A percentile compares a stretch with the other conserved stretches of the same genome.
Conservation (phyloP, 2,329 filamentous ascomycete species). For the Trichophyton verrucosum region DNA sequence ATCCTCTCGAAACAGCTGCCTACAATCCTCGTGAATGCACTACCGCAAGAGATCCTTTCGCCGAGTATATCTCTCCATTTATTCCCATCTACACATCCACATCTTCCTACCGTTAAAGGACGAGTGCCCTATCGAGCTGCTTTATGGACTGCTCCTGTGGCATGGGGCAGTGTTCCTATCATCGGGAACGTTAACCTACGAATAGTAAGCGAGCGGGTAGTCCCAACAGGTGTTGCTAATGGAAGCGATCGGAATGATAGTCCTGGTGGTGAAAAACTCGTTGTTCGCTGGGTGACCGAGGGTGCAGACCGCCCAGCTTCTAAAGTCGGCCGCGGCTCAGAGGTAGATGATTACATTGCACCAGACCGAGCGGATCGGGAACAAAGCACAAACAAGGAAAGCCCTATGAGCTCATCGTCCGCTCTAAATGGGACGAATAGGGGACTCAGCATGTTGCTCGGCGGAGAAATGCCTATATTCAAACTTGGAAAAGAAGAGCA, state of each 20-base stretch:
- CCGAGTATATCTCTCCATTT: conserved; percentile 51
- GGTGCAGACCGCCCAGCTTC: conserved; percentile 14
- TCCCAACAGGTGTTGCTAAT: conserved; percentile 37
- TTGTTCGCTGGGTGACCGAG: conserved; percentile 76
- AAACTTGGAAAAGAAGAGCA: conserved; percentile 52
- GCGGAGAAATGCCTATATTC: conserved; percentile 40
- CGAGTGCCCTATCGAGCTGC: conserved; percentile 84
- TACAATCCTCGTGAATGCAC: conserved; percentile 47
- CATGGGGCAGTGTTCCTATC: conserved; percentile 86
- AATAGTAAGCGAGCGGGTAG: conserved; percentile 83
- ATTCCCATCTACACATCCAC: conserved; percentile 49
- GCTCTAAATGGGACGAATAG: conserved; percentile 27
- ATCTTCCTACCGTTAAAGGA: conserved; percentile 80
- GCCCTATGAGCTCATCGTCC: conserved; percentile 10
- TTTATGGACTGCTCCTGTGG: conserved; percentile 88
- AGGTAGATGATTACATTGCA: background rate
- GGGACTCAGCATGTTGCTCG: conserved; percentile 36
- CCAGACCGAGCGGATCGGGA: background rate
- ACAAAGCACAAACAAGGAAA: conserved; percentile 1
- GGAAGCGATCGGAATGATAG: conserved; percentile 26
- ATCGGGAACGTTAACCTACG: conserved; percentile 80
- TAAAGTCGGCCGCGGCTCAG: conserved; percentile 3
- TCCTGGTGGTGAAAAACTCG: conserved; percentile 56
- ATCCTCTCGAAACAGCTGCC: conserved; percentile 51
- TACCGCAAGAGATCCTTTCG: conserved; percentile 50